Conservation (phyloP, 1,139 yeast genomes). For the Pichia sp. region DNA sequence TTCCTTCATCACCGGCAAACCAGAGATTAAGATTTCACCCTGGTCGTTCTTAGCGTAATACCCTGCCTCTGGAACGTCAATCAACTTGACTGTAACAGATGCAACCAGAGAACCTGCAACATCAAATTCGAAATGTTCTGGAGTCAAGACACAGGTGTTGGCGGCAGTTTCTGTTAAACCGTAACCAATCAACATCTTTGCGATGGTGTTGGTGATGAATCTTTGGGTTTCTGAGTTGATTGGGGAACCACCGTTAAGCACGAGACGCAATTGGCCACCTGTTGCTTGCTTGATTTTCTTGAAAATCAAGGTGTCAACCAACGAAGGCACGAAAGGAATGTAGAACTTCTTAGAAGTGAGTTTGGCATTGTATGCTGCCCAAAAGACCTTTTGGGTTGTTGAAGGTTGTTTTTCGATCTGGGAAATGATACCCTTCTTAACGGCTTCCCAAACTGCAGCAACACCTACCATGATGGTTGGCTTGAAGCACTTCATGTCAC, state of each 20-base stretch:
- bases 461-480: conserved; percentile 98
- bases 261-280: conserved; percentile 76
- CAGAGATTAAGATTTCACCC: conserved; percentile 85
- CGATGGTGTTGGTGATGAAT: conserved; percentile 70
- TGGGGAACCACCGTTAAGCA: conserved; percentile 94
- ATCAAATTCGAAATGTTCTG: conserved; percentile 61
- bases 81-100: conserved; percentile 78
- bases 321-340: conserved; percentile 71
- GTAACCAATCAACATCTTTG: conserved; percentile 91
- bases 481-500: conserved; percentile 81
- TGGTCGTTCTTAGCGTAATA: conserved; percentile 86
- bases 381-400: conserved; percentile 73
- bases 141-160: conserved; percentile 68
- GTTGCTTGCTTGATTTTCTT: conserved; percentile 91
- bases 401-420: conserved; percentile 68
- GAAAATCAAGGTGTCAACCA: conserved; percentile 66
- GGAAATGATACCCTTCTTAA: conserved; percentile 83
- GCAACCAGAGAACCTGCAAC: conserved; percentile 82
- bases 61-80: conserved; percentile 90
- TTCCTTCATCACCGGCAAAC: conserved; percentile 66
- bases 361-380: conserved; percentile 84
- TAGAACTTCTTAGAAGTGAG: conserved; percentile 53
- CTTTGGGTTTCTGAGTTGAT: conserved; percentile 81
- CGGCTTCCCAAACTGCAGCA: conserved; percentile 97
- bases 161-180: conserved; percentile 98